Evolutionary conservation across 2,329 filamentous ascomycete genomes (phyloP).

Genomic region (Trichoderma asperellum): DNA sequence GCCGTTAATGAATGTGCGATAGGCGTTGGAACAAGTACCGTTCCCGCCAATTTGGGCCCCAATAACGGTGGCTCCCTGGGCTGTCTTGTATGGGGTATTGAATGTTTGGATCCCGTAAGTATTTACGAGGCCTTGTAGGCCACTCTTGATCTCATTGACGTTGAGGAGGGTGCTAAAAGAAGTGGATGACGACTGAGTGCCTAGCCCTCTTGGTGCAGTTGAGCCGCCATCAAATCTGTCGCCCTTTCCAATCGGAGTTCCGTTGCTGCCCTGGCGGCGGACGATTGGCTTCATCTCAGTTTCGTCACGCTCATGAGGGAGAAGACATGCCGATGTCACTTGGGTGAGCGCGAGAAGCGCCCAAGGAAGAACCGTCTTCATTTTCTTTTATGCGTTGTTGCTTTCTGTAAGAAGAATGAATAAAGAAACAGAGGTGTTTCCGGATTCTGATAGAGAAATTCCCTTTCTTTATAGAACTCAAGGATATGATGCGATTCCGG

Average conservation of each 20-base stretch:
- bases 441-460: not conserved
- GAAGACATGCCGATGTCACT: slow-evolving; percentile 10
- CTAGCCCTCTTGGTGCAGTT: slow-evolving; percentile 8
- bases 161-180: slow-evolving; percentile 18
- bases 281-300: slow-evolving; percentile 12
- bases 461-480: not conserved
- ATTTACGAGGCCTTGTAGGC: slow-evolving; percentile 9
- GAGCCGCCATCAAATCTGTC: slow-evolving; percentile 11
- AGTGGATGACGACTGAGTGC: slow-evolving; percentile 13
- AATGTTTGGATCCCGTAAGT: slow-evolving; percentile 15
- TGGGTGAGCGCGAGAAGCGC: slow-evolving; percentile 22
- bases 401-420: not conserved
- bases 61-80: slow-evolving; percentile 10
- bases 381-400: not conserved
- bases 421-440: not conserved
- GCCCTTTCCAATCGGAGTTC: slow-evolving; percentile 9
- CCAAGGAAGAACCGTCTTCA: slow-evolving; percentile 15
- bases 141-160: slow-evolving; percentile 10
- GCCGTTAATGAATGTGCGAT: slow-evolving; percentile 53
- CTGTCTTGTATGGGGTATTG: slow-evolving; percentile 12
- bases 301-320: slow-evolving; percentile 17
- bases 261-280: slow-evolving; percentile 16
- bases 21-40: slow-evolving; percentile 10
- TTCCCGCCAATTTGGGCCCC: slow-evolving; percentile 15
- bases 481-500: slow-evolving; percentile 1